A percentile compares a stretch with the other conserved stretches of the same genome.
Evolutionary conservation across 495 filamentous ascomycete genomes (phyloP).

Genomic region (Aspergillus incahuasiensis): DNA sequence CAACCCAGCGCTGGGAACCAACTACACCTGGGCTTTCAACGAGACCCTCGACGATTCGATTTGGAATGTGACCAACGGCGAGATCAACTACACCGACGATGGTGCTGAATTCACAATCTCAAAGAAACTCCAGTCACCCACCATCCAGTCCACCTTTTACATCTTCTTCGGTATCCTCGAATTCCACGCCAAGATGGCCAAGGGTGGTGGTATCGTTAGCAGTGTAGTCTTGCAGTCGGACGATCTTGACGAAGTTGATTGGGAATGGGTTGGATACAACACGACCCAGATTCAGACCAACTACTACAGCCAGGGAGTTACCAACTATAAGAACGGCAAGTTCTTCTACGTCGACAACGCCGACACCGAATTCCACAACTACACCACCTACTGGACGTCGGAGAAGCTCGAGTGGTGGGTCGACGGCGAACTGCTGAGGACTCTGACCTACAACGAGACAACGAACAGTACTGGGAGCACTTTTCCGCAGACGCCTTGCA

Average conservation of each 20-base stretch:
- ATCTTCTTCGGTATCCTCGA: slow-evolving; percentile 82
- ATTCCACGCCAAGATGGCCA: slow-evolving; percentile 64
- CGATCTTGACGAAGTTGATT: slow-evolving; percentile 90
- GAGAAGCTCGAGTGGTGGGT: slow-evolving; percentile 78
- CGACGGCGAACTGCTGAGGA: slow-evolving; percentile 65
- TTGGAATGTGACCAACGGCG: slow-evolving; percentile 62
- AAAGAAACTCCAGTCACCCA: slow-evolving; percentile 63
- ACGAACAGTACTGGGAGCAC: slow-evolving; percentile 45
- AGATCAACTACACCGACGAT: slow-evolving; percentile 48
- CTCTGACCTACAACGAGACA: slow-evolving; percentile 51
- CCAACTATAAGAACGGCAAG: slow-evolving; percentile 66
- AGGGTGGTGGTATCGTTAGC: slow-evolving; percentile 71
- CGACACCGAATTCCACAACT: slow-evolving; percentile 72
- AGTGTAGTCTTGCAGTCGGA: slow-evolving; percentile 86
- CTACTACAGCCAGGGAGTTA: slow-evolving; percentile 85
- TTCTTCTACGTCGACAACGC: slow-evolving; percentile 56
- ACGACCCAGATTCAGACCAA: slow-evolving; percentile 72
- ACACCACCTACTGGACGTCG: slow-evolving; percentile 83
- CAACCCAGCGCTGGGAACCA: slow-evolving; percentile 63
- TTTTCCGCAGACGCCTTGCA: slow-evolving; percentile 90
- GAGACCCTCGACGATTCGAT: slow-evolving; percentile 44
- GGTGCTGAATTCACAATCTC: slow-evolving; percentile 68
- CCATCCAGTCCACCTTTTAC: slow-evolving; percentile 69
- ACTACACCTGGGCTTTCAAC: slow-evolving; percentile 58
- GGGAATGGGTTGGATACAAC: slow-evolving; percentile 58